A percentile compares a stretch with the other conserved stretches of the same genome.
Evolutionary conservation across 805 yeast genomes (phyloP).

Genomic region (Kuraishia borneana): DNA sequence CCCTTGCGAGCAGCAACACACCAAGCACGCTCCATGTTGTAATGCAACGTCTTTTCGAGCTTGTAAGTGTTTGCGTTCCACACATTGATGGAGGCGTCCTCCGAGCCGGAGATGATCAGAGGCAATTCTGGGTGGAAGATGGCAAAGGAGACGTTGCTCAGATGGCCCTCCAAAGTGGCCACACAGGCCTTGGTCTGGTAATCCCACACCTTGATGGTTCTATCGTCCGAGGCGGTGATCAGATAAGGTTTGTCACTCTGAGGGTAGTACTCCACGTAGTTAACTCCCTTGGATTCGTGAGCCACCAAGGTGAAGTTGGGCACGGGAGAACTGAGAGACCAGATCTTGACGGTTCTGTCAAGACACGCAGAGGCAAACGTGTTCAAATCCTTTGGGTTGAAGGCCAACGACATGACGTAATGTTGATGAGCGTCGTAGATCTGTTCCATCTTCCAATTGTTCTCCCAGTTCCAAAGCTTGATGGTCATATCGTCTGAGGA

Average conservation of each 20-base stretch:
- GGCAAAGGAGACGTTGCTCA: slow-evolving; percentile 92
- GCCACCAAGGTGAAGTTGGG: slow-evolving; percentile 91
- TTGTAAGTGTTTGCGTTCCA: slow-evolving; percentile 95
- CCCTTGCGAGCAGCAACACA: slow-evolving; percentile 70
- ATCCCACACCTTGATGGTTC: slow-evolving; percentile 86
- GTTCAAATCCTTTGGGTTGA: slow-evolving; percentile 95
- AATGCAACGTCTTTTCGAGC: slow-evolving; percentile 82
- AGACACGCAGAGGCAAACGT: slow-evolving; percentile 96
- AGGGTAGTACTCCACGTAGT: slow-evolving; percentile 94
- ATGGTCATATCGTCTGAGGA: slow-evolving; percentile 88
- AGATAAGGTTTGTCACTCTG: slow-evolving; percentile 95
- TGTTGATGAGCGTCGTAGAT: slow-evolving; percentile 93
- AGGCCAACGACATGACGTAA: slow-evolving; percentile 87
- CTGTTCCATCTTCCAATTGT: slow-evolving; percentile 82
- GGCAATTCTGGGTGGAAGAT: slow-evolving; percentile 98
- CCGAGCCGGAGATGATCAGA: slow-evolving; percentile 88
- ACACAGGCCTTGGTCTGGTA: slow-evolving; percentile 95
- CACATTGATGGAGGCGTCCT: slow-evolving; percentile 86
- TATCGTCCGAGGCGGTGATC: slow-evolving; percentile 85
- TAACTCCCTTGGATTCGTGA: slow-evolving; percentile 89
- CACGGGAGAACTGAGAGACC: slow-evolving; percentile 81
- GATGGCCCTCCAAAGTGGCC: slow-evolving; percentile 89
- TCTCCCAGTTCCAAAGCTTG: slow-evolving; percentile 97
- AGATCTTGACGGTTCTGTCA: slow-evolving; percentile 92
- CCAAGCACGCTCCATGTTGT: slow-evolving; percentile 95